Evolutionary conservation across 1,139 yeast species (phyloP).

Genomic region (Hemisphaericaspora xylofermentans): DNA sequence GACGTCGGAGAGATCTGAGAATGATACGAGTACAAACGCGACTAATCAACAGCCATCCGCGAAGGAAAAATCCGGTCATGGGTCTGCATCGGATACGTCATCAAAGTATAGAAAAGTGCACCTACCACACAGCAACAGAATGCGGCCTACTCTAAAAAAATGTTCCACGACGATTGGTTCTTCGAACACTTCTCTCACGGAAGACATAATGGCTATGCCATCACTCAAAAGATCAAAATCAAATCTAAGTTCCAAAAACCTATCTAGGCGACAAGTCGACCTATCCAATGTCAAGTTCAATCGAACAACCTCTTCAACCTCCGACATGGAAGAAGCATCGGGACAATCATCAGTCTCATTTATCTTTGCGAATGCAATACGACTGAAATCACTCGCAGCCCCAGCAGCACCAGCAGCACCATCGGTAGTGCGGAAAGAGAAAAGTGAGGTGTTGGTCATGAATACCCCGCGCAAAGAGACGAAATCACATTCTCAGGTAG

Average conservation of each 20-base stretch:
- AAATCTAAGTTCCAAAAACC: conserved; percentile 39
- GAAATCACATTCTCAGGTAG: conserved; percentile 12
- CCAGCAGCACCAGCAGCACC: conserved; percentile 5
- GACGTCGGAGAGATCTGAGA: too few species aligned
- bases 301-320: conserved; percentile 1
- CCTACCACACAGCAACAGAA: conserved; percentile 8
- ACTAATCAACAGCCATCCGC: too few species aligned
- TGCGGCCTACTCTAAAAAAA: conserved; percentile 11
- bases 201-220: conserved; percentile 31
- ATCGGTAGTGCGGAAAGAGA: too few species aligned
- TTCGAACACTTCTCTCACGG: conserved; percentile 4
- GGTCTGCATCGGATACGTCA: too few species aligned
- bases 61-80: too few species aligned
- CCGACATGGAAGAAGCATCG: conserved; percentile 4
- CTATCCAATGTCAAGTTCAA: conserved; percentile 19
- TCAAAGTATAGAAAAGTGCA: conserved; percentile 14
- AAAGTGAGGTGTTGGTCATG: too few species aligned
- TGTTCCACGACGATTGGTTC: conserved; percentile 7
- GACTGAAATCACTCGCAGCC: conserved; percentile 15
- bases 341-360: conserved; percentile 12
- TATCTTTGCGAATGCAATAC: conserved; percentile 31
- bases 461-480: too few species aligned
- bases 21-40: too few species aligned
- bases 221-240: conserved; percentile 44
- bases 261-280: conserved; percentile 51